Evolutionary conservation across 192 early-diverging fungal genomes (phyloP), one percentile per base, ranked within the genome.

Genomic region (Umbelopsis sp.): DNA sequence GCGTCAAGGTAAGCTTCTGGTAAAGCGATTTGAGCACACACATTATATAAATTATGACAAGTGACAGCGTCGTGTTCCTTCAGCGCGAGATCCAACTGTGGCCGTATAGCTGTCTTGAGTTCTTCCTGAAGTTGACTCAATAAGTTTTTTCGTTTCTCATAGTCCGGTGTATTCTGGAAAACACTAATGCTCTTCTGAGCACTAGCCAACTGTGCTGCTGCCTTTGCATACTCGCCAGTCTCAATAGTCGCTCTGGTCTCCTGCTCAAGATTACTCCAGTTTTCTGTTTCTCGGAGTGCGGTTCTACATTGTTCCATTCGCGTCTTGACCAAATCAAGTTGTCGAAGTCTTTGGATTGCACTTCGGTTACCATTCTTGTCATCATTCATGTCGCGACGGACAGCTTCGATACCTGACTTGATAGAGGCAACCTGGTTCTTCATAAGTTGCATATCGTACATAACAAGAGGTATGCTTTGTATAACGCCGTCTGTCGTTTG

Each of bases 261-360:
- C 0, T 81, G 70, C 26, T 89, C 84, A 43, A 95, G 84, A 32
- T 90, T 90, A 32, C 73, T 88, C 93, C 93, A 95, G 76, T 89
- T 93, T 56, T 95, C 92, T 0, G 92, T 87, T 67, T 95, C 92
- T 62, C 84, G 82, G 0, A 95, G 73, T 2, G 86, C 66, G n/a
- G 82, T 70, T 20, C 84, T 75, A 31, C 90, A 88, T 4, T 74
- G 71, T 65, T 89, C 85, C 92, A 94, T 94, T 2, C 92, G 75
- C 7, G 79, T 81, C 24, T 91, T 84, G 50, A 91, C 89, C 1
- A 83, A 73, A 77, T 92, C 91, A 4, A 91, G 71, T 45, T 85
- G 81, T 38, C 84, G 82, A 0, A 93, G 77, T 56, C 82, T 77
- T 41, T 90, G 89, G 65, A 93, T 76, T 0, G 91, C 86, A 41